Base-by-base conservation (phyloP, 2,329 filamentous ascomycete species). In the Penicillium sp. region DNA sequence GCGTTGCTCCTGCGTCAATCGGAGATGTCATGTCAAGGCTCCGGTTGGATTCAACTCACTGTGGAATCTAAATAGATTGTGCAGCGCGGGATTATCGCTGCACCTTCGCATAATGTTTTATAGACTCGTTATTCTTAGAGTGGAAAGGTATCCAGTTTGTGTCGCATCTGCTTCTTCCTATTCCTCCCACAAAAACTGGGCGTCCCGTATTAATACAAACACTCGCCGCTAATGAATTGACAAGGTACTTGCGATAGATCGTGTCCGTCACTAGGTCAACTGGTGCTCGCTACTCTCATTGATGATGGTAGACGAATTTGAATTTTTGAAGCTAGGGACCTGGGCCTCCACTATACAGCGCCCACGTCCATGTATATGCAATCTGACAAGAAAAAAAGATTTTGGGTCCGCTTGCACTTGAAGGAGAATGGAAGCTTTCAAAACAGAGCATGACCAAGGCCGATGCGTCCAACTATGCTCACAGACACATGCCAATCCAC, bases 401-500 rank as follows among this genome's bases (percentile, higher is more conserved):
- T 10, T 12, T 25, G 15, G n/a, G 38, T 40, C 38, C n/a, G 12
- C 38, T 40, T 12, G 20, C 38, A 39, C 23, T n/a, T 35, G 18
- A 35, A 47, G 4, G 35, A 13, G 23, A 25, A 15, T 18, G 10
- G 40, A 43, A 8, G 31, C 15, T 47, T 52, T 52, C 31, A 31
- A 24, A 15, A n/a, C 23, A 47, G 18, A 6, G n/a, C n/a, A 35
- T 47, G 18, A 29, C 18, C 8, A 15, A 23, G 29, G n/a, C 28
- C 28, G 29, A 18, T 13, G 9, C 23, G 18, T 35, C 23, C 7
- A 29, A 9, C 18, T 4, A 20, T 23, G 10, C 40, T 62, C 46
- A 93, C 61, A 95, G 73, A 64, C 85, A 82, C 65, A 85, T 80
- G 2, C 84, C 88, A 65, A 97, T 84, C 92, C 92, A 97, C 62